Conservation (phyloP, 257 asterid genomes). For the Cruciata laevipes region DNA sequence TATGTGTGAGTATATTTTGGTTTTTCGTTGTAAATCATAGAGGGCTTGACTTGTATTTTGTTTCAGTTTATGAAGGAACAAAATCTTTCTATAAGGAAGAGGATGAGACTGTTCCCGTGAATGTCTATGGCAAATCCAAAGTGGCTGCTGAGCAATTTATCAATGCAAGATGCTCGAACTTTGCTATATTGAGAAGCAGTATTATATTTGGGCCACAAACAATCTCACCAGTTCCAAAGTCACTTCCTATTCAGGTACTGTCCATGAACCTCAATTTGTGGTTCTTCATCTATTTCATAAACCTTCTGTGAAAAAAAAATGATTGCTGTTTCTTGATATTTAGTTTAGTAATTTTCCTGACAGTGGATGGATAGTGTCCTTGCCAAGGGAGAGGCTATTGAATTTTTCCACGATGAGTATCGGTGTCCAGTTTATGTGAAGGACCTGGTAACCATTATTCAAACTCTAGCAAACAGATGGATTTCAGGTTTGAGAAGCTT, state of each 20-base stretch:
- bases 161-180: slow-evolving; percentile 49
- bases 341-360: background rate
- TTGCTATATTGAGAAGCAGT: slow-evolving; percentile 89
- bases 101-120: slow-evolving; percentile 78
- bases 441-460: slow-evolving; percentile 58
- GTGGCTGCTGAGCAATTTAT: slow-evolving; percentile 74
- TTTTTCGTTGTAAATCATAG: background rate
- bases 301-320: background rate
- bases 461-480: slow-evolving; percentile 45
- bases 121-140: slow-evolving; percentile 88
- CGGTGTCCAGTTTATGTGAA: slow-evolving; percentile 92
- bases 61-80: slow-evolving; percentile 86
- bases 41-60: slow-evolving; percentile 12
- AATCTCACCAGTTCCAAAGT: slow-evolving; percentile 70
- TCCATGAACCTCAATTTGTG: background rate
- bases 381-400: slow-evolving; percentile 55
- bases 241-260: slow-evolving; percentile 87
- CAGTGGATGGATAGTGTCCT: slow-evolving; percentile 93
- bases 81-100: slow-evolving; percentile 87
- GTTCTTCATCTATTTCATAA: background rate
- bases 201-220: slow-evolving; percentile 93
- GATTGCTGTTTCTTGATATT: background rate
- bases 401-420: slow-evolving; percentile 77
- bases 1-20: background rate
- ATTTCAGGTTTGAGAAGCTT: slow-evolving; percentile 58